Conservation (phyloP, 1,139 yeast species). For the Saccharomycopsis hybrid region DNA sequence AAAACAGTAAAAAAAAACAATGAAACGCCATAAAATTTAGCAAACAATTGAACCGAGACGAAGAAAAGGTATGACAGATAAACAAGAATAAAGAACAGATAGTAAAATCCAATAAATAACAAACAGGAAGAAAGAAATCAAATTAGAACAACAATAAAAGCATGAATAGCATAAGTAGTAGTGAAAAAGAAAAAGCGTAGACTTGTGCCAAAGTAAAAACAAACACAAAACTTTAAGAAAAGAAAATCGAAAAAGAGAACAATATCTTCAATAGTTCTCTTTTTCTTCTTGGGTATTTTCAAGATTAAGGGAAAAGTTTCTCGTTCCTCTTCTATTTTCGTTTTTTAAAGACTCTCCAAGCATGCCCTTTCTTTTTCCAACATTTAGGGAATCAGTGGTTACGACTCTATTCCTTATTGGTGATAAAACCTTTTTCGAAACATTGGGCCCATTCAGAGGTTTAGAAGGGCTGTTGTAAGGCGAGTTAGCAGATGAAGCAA, state of each 20-base stretch:
- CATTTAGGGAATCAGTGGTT: neutral
- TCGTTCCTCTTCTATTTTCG: no score
- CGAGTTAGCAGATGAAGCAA: no score
- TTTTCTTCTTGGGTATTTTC: conserved; percentile 6
- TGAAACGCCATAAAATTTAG: no score
- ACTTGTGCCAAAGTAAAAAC: no score
- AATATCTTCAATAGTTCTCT: conserved; percentile 6
- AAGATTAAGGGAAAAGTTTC: conserved; percentile 9
- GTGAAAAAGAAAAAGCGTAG: no score
- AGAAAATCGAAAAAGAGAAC: neutral
- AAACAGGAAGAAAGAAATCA: neutral
- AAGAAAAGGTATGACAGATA: no score
- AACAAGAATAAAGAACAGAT: no score
- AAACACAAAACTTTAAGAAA: neutral
- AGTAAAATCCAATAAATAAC: no score
- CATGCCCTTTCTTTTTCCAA: neutral
- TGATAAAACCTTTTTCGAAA: conserved; percentile 8
- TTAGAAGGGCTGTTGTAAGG: conserved; percentile 5
- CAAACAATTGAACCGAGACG: no score
- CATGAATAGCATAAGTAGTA: no score
- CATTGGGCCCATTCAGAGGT: neutral
- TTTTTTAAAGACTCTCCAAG: neutral
- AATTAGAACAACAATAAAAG: neutral
- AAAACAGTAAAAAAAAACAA: no score
- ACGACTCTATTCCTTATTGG: conserved; percentile 11